Evolutionary conservation across 2,329 filamentous ascomycete species (phyloP), one percentile per base, ranked within the genome.

Genomic region (Epicoccum sorghinum): DNA sequence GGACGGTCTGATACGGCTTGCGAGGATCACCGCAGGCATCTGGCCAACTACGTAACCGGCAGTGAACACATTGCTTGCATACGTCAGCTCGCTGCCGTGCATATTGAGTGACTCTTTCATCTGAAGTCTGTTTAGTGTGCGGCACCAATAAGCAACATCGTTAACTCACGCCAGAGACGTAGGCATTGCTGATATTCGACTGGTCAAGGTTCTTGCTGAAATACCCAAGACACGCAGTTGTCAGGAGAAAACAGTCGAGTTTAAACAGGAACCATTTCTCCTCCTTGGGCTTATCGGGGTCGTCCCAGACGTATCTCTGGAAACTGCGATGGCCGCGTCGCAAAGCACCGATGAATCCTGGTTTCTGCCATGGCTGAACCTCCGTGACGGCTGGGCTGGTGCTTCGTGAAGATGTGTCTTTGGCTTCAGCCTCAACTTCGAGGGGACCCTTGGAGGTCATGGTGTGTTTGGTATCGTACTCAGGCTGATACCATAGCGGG

Each of bases 81-180:
- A 69, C 3, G 69, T 72, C 24, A 72, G 54, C 46, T 72, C 66
- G 42, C 65, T 71, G 8, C 69, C 68, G 9, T 67, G 45, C 61
- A 72, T 67, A 23, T 52, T 44, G 22, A 72, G 55, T 1, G 66
- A 53, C 29, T 71, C 68, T 30, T 71, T 70, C 67, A 72, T 68
- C 66, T 67, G 2, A 0, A 9, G 27, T 3, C 27, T 29, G 27
- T 29, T 29, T 29, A 29, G 27, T 7, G 9, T 9, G 9, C 9
- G 27, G 3, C 9, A 29, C 27, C 9, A 18, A 29, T 29, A 9
- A 29, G 32, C 13, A 33, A n/a, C 32, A 8, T 33, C 13, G 32
- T 33, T 7, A 3, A 12, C 2, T 2, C 18, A 59, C 65, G 35
- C 50, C 69, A 4, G 66, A 69, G 1, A 70, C 67, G 23, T 69